Conservation (phyloP, 306 rosid species). For the Canavalia gladiata region DNA sequence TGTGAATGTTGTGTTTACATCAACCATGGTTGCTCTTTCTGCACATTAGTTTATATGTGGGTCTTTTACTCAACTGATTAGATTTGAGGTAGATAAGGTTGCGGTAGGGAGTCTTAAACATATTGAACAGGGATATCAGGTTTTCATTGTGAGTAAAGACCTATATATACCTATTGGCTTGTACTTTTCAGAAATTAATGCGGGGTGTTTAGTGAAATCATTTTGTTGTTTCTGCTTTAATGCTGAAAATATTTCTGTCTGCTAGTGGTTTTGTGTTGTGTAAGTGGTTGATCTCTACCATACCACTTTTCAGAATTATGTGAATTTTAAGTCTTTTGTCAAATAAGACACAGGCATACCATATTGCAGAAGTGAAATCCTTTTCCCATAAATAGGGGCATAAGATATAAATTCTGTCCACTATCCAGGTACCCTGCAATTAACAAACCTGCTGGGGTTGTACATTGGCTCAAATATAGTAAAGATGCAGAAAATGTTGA, state of each 20-base stretch:
- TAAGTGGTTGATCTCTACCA: slow-evolving; percentile 22
- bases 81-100: slow-evolving; percentile 26
- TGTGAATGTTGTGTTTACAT: slow-evolving; percentile 25
- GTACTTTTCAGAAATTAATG: slow-evolving; percentile 1
- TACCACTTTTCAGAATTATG: background rate
- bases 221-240: background rate
- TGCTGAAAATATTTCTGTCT: slow-evolving; percentile 1
- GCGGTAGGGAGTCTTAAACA: background rate
- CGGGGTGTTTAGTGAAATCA: background rate
- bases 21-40: background rate
- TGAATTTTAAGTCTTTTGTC: slow-evolving; percentile 16
- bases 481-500: slow-evolving; percentile 50
- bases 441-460: slow-evolving; percentile 51
- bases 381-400: background rate
- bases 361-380: slow-evolving; percentile 16
- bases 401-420: slow-evolving; percentile 35
- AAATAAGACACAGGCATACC: background rate
- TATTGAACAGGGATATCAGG: slow-evolving; percentile 14
- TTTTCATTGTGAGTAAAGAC: background rate
- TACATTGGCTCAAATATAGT: slow-evolving; percentile 51
- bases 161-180: background rate
- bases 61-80: slow-evolving; percentile 25
- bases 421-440: slow-evolving; percentile 51
- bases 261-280: slow-evolving; percentile 7
- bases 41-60: slow-evolving; percentile 22